Conservation (phyloP, 495 filamentous ascomycete species). For the Hyaloscypha hepaticicola region DNA sequence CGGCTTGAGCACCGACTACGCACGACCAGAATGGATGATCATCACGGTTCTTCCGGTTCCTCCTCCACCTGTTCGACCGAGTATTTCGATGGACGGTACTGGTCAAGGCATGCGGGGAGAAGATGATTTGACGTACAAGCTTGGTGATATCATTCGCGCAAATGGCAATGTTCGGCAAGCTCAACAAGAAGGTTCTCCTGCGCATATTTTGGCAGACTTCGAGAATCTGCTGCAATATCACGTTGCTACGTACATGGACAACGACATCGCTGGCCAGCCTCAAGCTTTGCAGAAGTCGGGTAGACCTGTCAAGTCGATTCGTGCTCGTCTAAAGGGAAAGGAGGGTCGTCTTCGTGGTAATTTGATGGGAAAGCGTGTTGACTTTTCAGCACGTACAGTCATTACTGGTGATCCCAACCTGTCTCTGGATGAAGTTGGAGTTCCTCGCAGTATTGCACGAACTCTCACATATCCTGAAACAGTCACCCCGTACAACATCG, state of each 20-base stretch:
- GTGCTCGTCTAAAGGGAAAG: conserved; percentile 95
- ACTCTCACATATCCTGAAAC: conserved; percentile 96
- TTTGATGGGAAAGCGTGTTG: conserved; percentile 99
- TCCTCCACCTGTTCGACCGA: conserved; percentile 91
- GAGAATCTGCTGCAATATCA: conserved; percentile 94
- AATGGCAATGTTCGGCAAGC: conserved; percentile 91
- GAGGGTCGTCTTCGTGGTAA: conserved; percentile 97
- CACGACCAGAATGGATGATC: conserved; percentile 97
- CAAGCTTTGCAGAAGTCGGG: conserved; percentile 97
- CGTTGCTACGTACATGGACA: conserved; percentile 99
- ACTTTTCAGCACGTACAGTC: conserved; percentile 98
- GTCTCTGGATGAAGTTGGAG: conserved; percentile 93
- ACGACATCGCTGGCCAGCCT: conserved; percentile 94
- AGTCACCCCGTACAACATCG: conserved; percentile 97
- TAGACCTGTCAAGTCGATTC: conserved; percentile 91
- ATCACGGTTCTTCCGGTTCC: conserved; percentile 93
- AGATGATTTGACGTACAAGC: conserved; percentile 97
- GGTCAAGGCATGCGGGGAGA: conserved; percentile 85
- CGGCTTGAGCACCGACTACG: conserved; percentile 89
- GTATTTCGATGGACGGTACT: conserved; percentile 91
- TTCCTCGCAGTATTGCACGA: conserved; percentile 82
- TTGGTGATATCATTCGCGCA: conserved; percentile 96
- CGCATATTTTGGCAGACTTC: conserved; percentile 86
- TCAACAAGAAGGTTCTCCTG: conserved; percentile 82
- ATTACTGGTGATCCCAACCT: conserved; percentile 98